A percentile compares a stretch with the other conserved stretches of the same genome.
Conservation (phyloP, 306 rosid species). For the Vachellia pachyceras region DNA sequence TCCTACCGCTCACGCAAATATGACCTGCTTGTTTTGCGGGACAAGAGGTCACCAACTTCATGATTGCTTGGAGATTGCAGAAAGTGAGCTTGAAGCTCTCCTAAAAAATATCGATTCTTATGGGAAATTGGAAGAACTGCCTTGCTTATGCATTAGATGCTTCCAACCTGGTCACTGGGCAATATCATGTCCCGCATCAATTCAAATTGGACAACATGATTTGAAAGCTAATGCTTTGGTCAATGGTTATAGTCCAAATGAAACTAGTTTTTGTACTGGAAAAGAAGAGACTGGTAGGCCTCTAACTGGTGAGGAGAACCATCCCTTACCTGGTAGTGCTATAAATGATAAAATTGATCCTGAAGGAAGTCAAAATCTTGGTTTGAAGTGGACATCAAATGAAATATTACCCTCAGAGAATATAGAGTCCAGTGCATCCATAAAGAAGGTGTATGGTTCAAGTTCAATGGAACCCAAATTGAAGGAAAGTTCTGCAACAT, state of each 20-base stretch:
- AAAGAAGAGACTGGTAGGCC: constrained; percentile 46
- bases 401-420: constrained; percentile 38
- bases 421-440: constrained; percentile 38
- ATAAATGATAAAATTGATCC: constrained; percentile 35
- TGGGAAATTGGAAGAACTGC: constrained; percentile 35
- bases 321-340: constrained; percentile 38
- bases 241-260: constrained; percentile 37
- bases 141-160: constrained; percentile 59
- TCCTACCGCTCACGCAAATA: constrained; percentile 37
- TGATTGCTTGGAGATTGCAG: constrained; percentile 50
- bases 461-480: constrained; percentile 45
- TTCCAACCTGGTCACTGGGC: constrained; percentile 76
- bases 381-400: constrained; percentile 44
- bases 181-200: constrained; percentile 60
- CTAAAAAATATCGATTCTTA: constrained; percentile 38
- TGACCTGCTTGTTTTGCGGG: constrained; percentile 58
- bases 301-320: constrained; percentile 36
- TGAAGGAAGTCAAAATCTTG: constrained; percentile 40
- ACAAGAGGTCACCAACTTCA: constrained; percentile 52
- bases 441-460: constrained; percentile 43
- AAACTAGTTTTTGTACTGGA: constrained; percentile 35
- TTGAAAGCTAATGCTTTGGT: constrained; percentile 35
- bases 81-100: constrained; percentile 49
- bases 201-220: constrained; percentile 47
- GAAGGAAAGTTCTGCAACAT: constrained; percentile 47